These are phyloP conservation scores for Aureobasidium musti DNA, from an alignment of 2,329 filamentous ascomycete species.

Conservation along the genomic window DNA sequence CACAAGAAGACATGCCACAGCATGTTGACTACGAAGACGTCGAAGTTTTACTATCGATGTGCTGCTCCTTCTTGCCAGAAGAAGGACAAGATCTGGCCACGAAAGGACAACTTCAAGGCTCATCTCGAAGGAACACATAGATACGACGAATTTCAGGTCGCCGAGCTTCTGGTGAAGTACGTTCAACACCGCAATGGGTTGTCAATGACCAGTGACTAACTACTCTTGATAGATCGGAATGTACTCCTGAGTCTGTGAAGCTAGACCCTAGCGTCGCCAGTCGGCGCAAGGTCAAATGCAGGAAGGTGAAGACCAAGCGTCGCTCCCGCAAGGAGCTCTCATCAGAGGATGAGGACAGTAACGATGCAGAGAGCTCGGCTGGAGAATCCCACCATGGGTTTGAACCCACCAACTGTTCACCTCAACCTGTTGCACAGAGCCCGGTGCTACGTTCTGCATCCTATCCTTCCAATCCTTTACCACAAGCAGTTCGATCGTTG, in stretches of 20 bases:
- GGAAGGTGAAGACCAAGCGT: background rate
- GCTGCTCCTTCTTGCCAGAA: constrained; percentile 23
- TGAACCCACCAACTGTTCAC: too few species aligned
- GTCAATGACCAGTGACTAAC: background rate
- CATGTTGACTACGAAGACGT: constrained; percentile 24
- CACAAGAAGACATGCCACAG: constrained; percentile 28
- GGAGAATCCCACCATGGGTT: background rate
- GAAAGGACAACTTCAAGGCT: constrained; percentile 29
- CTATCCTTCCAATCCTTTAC: background rate
- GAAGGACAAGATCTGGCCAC: constrained; percentile 26
- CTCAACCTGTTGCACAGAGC: background rate
- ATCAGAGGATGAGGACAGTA: background rate
- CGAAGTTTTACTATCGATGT: constrained; percentile 27
- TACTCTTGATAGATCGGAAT: background rate
- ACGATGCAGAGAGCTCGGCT: background rate
- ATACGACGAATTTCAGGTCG: constrained; percentile 2
- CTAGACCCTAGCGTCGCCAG: background rate
- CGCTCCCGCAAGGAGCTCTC: background rate
- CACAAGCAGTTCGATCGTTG: background rate
- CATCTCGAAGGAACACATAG: constrained; percentile 27
- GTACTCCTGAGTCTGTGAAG: background rate
- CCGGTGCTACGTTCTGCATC: background rate
- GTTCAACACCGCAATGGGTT: background rate
- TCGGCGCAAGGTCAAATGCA: background rate
- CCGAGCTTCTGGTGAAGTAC: constrained; percentile 8